A percentile compares a stretch with the other conserved stretches of the same genome.
Conservation (phyloP, 2,329 filamentous ascomycete genomes). For the Tricladium varicosporioides region DNA sequence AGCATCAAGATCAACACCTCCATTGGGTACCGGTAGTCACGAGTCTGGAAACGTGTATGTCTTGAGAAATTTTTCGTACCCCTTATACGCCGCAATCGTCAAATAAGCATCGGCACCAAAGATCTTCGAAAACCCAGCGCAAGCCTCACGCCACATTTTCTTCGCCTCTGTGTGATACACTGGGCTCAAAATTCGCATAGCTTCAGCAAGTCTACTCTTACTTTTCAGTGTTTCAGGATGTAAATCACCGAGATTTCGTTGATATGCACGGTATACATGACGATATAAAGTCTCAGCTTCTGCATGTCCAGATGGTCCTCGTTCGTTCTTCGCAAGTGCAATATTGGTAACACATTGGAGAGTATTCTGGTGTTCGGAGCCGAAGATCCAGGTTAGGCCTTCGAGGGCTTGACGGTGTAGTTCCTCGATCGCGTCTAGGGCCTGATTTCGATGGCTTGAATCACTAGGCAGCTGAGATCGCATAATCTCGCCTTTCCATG, state of each 20-base stretch:
- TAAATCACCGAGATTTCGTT: conserved; percentile 22
- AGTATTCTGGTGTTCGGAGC: conserved; percentile 26
- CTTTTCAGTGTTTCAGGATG: conserved; percentile 28
- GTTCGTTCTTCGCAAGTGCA: conserved; percentile 23
- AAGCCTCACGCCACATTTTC: conserved; percentile 26
- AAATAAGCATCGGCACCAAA: conserved; percentile 25
- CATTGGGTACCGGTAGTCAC: conserved; percentile 1
- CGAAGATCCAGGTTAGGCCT: conserved; percentile 23
- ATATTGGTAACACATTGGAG: conserved; percentile 24
- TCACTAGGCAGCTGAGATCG: conserved; percentile 20
- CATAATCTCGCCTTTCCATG: conserved; percentile 29
- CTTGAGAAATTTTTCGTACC: conserved; percentile 27
- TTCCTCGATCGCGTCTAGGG: conserved; percentile 20
- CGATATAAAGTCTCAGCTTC: conserved; percentile 23
- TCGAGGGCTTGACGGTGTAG: conserved; percentile 24
- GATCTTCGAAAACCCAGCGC: conserved; percentile 23
- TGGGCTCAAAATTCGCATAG: conserved; percentile 16
- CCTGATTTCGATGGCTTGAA: conserved; percentile 15
- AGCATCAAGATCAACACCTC: too few relatives aligned
- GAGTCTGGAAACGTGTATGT: conserved; percentile 15
- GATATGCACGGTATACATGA: conserved; percentile 20
- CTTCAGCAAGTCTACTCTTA: conserved; percentile 22
- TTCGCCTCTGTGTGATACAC: conserved; percentile 21
- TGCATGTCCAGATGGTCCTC: conserved; percentile 14
- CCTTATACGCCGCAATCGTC: conserved; percentile 23